phyloP scores from a whole-genome alignment of 2,329 filamentous ascomycete species.

The Aspergillus udagawae region DNA sequence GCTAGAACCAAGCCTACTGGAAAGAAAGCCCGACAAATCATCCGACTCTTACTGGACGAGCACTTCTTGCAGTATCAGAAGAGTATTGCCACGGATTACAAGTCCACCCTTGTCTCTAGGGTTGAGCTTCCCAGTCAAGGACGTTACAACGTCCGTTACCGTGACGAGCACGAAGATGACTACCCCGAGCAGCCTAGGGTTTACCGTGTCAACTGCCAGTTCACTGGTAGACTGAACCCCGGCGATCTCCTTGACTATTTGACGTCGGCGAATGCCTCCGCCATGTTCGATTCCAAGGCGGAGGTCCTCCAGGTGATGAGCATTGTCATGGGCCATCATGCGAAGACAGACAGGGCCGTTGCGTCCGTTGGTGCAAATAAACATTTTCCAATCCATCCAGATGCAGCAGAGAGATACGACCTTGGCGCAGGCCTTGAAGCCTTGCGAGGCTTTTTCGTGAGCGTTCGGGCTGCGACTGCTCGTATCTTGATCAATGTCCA shows the following conservation, averaged over 20 bases:
- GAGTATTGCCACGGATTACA: slow-evolving; percentile 39
- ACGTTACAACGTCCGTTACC: slow-evolving; percentile 30
- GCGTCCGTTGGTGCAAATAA: slow-evolving; percentile 52
- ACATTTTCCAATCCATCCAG: slow-evolving; percentile 44
- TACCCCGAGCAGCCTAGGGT: slow-evolving; percentile 28
- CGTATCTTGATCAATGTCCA: slow-evolving; percentile 61
- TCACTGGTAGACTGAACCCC: slow-evolving; percentile 32
- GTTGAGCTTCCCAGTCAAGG: slow-evolving; percentile 21
- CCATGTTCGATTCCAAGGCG: slow-evolving; percentile 41
- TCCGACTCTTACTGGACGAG: slow-evolving; percentile 45
- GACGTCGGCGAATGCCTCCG: slow-evolving; percentile 30
- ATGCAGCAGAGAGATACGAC: slow-evolving; percentile 28
- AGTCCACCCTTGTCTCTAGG: slow-evolving; percentile 34
- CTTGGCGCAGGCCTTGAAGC: slow-evolving; percentile 54
- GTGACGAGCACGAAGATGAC: slow-evolving; percentile 33
- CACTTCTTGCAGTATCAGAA: slow-evolving; percentile 24
- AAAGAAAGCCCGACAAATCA: slow-evolving; percentile 45
- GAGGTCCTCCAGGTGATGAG: slow-evolving; percentile 57
- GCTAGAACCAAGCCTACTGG: slow-evolving; percentile 27
- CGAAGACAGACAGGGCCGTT: slow-evolving; percentile 40
- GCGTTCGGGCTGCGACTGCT: slow-evolving; percentile 55
- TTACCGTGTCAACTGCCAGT: slow-evolving; percentile 34
- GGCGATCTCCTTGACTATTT: slow-evolving; percentile 45
- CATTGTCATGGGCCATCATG: slow-evolving; percentile 50
- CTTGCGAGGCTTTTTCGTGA: slow-evolving; percentile 59